Evolutionary conservation across 148 eudicot species (phyloP), one percentile per base, ranked within the genome.

Genomic region (Heliosperma pusillum): DNA sequence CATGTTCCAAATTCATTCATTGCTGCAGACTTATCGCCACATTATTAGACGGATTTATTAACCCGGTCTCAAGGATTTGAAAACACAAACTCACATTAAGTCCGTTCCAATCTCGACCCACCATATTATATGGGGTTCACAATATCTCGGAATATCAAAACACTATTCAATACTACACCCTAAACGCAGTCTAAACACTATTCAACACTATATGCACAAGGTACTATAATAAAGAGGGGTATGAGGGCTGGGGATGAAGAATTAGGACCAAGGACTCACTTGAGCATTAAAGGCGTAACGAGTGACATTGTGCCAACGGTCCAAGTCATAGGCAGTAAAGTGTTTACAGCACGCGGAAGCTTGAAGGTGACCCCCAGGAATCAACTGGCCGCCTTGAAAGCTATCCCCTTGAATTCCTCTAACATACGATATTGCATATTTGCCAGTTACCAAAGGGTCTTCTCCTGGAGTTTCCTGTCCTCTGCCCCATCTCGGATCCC

Each of bases 401-500:
- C 81, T 67, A 72, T 90, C 95, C 4, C 95, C 97, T 69, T 92
- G 91, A 2, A 92, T 44, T 12, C 97, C 97, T 70, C 97, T 79
- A 0, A 92, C 97, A 60, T 66, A 92, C 9, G 90, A 72, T 25
- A 87, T 89, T 22, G 90, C 87, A n/a, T 92, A 92, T 69, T 74
- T 86, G 0, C 87, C 89, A 0, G 73, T 79, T 9, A 90, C 79
- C 79, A 80, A 29, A 2, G 97, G 97, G 73, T 90, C 95, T 77
- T 92, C 97, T 2, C 97, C 97, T 0, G 95, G 91, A 4, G 94
- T 89, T 76, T 89, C 97, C 53, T 89, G 97, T 21, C 97, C 97
- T 82, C 95, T 79, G 1, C 97, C 97, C 97, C 97, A 92, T 56
- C 97, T 83, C 5, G 97, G 97, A 72, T 92, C 97, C 74, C 97